These are phyloP conservation scores for Fraxinus ornus DNA, from an alignment of 305 asterid species.

Conservation along the genomic window DNA sequence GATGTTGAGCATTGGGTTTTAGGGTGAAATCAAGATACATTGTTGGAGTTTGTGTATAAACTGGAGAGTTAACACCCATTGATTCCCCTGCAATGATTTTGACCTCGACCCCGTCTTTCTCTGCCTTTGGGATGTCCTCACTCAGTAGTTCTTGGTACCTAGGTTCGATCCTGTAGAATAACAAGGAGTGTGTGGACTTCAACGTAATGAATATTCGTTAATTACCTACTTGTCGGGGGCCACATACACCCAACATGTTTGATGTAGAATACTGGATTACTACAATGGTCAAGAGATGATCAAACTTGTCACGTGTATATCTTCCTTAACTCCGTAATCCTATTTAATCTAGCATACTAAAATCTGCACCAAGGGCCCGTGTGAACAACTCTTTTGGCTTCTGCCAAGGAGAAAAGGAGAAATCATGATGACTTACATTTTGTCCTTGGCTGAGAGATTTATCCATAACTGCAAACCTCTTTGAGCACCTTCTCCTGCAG, in stretches of 20 bases:
- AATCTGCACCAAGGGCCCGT: background rate
- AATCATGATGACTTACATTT: constrained; percentile 51
- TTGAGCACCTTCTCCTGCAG: constrained; percentile 75
- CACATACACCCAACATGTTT: background rate
- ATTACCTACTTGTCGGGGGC: background rate
- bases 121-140: constrained; percentile 64
- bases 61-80: constrained; percentile 84
- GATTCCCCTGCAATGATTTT: constrained; percentile 86
- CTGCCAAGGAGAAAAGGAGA: background rate
- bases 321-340: background rate
- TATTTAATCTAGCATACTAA: background rate
- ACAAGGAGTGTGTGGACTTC: background rate
- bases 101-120: constrained; percentile 67
- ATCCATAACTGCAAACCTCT: constrained; percentile 87
- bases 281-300: background rate
- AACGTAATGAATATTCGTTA: background rate
- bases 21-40: constrained; percentile 82
- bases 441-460: constrained; percentile 79
- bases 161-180: constrained; percentile 71
- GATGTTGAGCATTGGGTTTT: constrained; percentile 47
- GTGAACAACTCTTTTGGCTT: background rate
- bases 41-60: constrained; percentile 84
- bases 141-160: constrained; percentile 72
- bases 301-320: background rate
- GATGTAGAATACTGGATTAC: background rate